Base-by-base conservation (phyloP, 2,329 filamentous ascomycete genomes). In the Penicillium sp. region DNA sequence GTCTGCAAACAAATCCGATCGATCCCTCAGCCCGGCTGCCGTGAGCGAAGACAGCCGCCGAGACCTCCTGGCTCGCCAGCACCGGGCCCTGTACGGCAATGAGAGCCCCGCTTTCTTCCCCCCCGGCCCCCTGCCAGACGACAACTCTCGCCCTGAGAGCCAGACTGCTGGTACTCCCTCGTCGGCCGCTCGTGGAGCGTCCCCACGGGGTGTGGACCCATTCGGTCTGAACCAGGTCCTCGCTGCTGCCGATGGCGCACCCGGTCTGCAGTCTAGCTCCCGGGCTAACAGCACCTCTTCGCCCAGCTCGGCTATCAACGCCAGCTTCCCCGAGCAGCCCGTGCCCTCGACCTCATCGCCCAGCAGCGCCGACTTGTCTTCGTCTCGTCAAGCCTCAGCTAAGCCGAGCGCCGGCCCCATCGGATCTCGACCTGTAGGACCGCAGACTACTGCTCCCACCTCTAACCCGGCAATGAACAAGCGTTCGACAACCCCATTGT, bases 31-130 rank as follows among this genome's bases (percentile, higher is more conserved):
- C 79, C 91, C 91, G 53, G 87, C 86, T 74, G 84, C 88, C 68
- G 90, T 96, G 89, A 96, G 89, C 73, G 95, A 98, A 80, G 93
- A 97, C 69, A 93, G 96, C 71, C 93, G 93, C 69, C 91, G 93
- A 68, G 93, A 98, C 69, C 84, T 98, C 75, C 96, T 98, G 77
- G 90, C 93, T 67, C 93, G 93, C 72, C 95, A 98, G 79, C 92
- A 96, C 77, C 93, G 89, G 76, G 93, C 93, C 64, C 80, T 99
- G 65, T 99, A 98, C 76, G 91, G 92, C 73, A 91, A 86, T 69
- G 82, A 84, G 56, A 90, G 71, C 64, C 81, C 84, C 37, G 78
- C 84, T 51, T 89, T 91, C 73, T 86, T 88, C 71, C 87, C 88
- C 65, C 85, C 84, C 65, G 82, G 81, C 61, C 82, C 81, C 63